These are phyloP conservation scores for Candida insectorum DNA, from an alignment of 805 yeast species.

Conservation along the genomic window DNA sequence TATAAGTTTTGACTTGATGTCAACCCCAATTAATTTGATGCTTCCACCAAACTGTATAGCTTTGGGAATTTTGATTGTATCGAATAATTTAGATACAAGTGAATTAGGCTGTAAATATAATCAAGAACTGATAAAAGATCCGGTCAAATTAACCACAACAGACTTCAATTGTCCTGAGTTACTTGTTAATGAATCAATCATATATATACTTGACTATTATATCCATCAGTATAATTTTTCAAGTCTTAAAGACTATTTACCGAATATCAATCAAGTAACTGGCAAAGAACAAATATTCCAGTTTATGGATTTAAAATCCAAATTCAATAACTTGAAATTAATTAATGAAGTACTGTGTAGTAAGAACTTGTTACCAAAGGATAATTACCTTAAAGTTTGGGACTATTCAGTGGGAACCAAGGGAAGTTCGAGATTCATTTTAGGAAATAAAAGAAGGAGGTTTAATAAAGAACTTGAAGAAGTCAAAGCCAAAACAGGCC, in stretches of 20 bases:
- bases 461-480: constrained; percentile 36
- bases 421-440: constrained; percentile 50
- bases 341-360: constrained; percentile 28
- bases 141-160: constrained; percentile 25
- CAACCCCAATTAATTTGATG: constrained; percentile 64
- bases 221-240: constrained; percentile 54
- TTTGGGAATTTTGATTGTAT: constrained; percentile 59
- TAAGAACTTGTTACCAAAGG: constrained; percentile 22
- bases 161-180: constrained; percentile 42
- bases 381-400: constrained; percentile 47
- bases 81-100: constrained; percentile 46
- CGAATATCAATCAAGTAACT: constrained; percentile 27
- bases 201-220: constrained; percentile 58
- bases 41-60: constrained; percentile 78
- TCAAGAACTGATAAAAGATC: constrained; percentile 7
- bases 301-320: constrained; percentile 42
- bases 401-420: constrained; percentile 35
- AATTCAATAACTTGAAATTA: constrained; percentile 37
- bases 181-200: constrained; percentile 48
- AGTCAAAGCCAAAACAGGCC: no score
- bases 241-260: constrained; percentile 44
- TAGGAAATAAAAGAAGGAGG: constrained; percentile 46
- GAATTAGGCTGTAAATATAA: constrained; percentile 23
- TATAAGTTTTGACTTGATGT: constrained; percentile 69
- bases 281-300: constrained; percentile 48